phyloP scores from a whole-genome alignment of 2,329 filamentous ascomycete species.

The Alternaria panax region DNA sequence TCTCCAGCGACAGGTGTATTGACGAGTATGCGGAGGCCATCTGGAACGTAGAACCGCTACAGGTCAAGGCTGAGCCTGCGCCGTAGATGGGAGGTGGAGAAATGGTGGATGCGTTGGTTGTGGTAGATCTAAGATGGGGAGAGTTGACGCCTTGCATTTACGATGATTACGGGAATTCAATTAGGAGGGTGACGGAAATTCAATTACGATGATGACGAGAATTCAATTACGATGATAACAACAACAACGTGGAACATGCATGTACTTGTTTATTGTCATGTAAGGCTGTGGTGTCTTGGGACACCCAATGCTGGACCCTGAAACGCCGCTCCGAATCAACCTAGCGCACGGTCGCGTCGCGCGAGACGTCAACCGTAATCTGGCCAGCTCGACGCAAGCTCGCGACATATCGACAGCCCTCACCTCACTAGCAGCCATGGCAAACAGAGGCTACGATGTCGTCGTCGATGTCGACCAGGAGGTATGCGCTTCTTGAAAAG shows the following conservation, averaged over 20 bases:
- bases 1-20: slow-evolving; percentile 93
- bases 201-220: neutral
- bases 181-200: neutral
- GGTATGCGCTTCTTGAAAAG: slow-evolving; percentile 58
- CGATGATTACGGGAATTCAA: neutral
- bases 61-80: slow-evolving; percentile 48
- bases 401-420: slow-evolving; percentile 13
- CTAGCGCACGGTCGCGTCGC: slow-evolving; percentile 31
- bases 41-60: slow-evolving; percentile 92
- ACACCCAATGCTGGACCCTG: slow-evolving; percentile 12
- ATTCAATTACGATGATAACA: neutral
- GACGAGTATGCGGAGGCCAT: slow-evolving; percentile 97
- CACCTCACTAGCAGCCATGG: slow-evolving; percentile 60
- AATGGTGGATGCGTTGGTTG: neutral
- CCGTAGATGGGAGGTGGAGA: slow-evolving; percentile 12
- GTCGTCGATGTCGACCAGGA: slow-evolving; percentile 98
- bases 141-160: neutral
- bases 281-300: neutral
- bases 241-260: neutral
- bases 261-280: neutral
- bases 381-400: slow-evolving; percentile 42
- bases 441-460: slow-evolving; percentile 91
- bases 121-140: slow-evolving; percentile 8
- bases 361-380: slow-evolving; percentile 42
- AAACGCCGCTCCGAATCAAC: slow-evolving; percentile 29